Evolutionary conservation across 257 asterid genomes (phyloP).

Genomic region (Fraxinus cuspidata): DNA sequence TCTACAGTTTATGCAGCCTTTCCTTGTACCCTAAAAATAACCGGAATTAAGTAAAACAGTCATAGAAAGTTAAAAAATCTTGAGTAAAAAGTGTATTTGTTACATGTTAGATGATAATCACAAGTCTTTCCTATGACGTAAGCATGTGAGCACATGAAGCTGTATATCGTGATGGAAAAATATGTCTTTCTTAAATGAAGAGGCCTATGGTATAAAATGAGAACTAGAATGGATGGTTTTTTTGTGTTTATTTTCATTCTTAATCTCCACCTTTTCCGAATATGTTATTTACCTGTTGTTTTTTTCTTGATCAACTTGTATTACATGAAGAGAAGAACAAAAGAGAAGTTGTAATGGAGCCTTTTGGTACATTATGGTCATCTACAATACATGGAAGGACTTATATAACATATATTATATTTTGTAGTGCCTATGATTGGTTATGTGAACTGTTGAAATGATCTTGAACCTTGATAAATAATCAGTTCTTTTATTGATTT

Average conservation of each 20-base stretch:
- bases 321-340: background rate
- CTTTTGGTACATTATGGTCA: background rate
- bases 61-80: background rate
- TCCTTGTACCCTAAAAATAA: background rate
- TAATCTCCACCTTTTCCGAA: background rate
- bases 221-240: no score
- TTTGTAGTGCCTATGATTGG: background rate
- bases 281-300: background rate
- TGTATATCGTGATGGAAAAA: background rate
- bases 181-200: background rate
- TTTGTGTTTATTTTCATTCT: no score
- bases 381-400: background rate
- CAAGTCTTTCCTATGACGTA: background rate
- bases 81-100: background rate
- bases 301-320: background rate
- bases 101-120: background rate
- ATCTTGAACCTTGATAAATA: background rate
- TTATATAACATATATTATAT: background rate
- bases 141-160: background rate
- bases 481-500: constrained; percentile 18
- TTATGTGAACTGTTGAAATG: background rate
- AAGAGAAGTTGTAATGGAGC: background rate
- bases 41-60: background rate
- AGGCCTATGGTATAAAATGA: background rate
- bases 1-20: background rate